A percentile compares a stretch with the other conserved stretches of the same genome.
Evolutionary conservation across 2,329 filamentous ascomycete species (phyloP).

Genomic region (Pleurostoma richardsiae): DNA sequence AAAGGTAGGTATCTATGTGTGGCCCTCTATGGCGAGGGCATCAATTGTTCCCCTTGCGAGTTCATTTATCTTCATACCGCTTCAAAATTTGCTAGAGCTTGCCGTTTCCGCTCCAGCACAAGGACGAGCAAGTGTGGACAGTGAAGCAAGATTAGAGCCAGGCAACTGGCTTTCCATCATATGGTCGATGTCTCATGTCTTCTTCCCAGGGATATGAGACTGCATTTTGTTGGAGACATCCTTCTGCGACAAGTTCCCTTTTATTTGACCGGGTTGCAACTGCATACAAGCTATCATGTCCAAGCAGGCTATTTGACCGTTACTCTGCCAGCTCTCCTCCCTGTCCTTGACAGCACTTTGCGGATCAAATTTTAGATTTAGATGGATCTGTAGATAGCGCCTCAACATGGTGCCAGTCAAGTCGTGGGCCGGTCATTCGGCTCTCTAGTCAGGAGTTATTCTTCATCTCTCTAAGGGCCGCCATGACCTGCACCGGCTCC

Average conservation of each 20-base stretch:
- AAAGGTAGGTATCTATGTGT: too few species aligned
- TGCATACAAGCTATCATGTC: background rate
- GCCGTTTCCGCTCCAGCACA: constrained; percentile 43
- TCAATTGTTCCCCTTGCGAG: background rate
- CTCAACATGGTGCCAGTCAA: too few species aligned
- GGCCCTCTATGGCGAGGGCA: background rate
- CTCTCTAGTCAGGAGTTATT: constrained; percentile 61
- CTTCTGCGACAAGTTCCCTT: background rate
- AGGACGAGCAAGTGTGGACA: constrained; percentile 65
- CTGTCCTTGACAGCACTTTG: too few species aligned
- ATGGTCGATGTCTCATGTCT: constrained; percentile 24
- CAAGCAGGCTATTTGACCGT: too few species aligned
- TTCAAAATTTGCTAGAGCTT: constrained; percentile 65
- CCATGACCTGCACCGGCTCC: constrained; percentile 80
- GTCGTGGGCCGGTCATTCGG: background rate
- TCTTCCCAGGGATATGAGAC: constrained; percentile 17
- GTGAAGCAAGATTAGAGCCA: constrained; percentile 57
- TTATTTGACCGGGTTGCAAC: constrained; percentile 3
- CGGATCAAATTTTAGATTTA: too few species aligned
- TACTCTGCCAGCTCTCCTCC: too few species aligned
- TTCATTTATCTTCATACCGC: constrained; percentile 20
- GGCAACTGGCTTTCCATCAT: constrained; percentile 17
- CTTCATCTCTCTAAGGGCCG: constrained; percentile 84
- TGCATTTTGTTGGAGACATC: constrained; percentile 28
- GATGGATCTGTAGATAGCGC: too few species aligned